A percentile compares a stretch with the other conserved stretches of the same genome.
These are phyloP conservation scores for Cercospora janseana DNA, from an alignment of 2,329 filamentous ascomycete genomes.

Conservation along the genomic window DNA sequence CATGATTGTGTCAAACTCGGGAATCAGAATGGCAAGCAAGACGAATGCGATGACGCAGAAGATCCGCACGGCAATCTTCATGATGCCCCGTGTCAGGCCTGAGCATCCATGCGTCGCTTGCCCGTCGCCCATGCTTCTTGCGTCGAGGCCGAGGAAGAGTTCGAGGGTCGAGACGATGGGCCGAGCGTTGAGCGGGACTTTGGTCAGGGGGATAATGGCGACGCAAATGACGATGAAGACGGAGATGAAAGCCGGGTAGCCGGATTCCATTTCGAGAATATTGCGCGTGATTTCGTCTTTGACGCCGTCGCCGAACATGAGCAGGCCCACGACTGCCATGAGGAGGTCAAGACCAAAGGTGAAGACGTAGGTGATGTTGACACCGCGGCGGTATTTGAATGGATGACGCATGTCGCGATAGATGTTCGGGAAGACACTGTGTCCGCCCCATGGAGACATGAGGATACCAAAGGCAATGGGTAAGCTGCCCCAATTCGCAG, in stretches of 20 bases:
- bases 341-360: slow-evolving; percentile 77
- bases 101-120: slow-evolving; percentile 55
- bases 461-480: slow-evolving; percentile 86
- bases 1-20: slow-evolving; percentile 86
- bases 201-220: slow-evolving; percentile 89
- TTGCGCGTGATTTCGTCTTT: slow-evolving; percentile 88
- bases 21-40: slow-evolving; percentile 68
- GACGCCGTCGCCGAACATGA: slow-evolving; percentile 94
- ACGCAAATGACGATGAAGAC: slow-evolving; percentile 81
- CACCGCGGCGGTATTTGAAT: slow-evolving; percentile 71
- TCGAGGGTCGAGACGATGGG: slow-evolving; percentile 86
- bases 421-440: slow-evolving; percentile 79
- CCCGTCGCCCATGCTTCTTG: slow-evolving; percentile 52
- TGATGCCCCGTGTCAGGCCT: slow-evolving; percentile 55
- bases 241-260: slow-evolving; percentile 72
- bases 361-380: slow-evolving; percentile 80
- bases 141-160: slow-evolving; percentile 71
- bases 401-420: slow-evolving; percentile 78
- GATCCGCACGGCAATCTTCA: slow-evolving; percentile 64
- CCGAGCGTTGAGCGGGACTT: slow-evolving; percentile 67
- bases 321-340: slow-evolving; percentile 77
- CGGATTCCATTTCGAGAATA: slow-evolving; percentile 62
- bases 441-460: slow-evolving; percentile 76
- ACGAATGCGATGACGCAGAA: slow-evolving; percentile 70
- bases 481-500: slow-evolving; percentile 79